A percentile compares a stretch with the other conserved stretches of the same genome.
Conservation (phyloP, 768 basidiomycete species). For the Cystofilobasidium bisporidii region DNA sequence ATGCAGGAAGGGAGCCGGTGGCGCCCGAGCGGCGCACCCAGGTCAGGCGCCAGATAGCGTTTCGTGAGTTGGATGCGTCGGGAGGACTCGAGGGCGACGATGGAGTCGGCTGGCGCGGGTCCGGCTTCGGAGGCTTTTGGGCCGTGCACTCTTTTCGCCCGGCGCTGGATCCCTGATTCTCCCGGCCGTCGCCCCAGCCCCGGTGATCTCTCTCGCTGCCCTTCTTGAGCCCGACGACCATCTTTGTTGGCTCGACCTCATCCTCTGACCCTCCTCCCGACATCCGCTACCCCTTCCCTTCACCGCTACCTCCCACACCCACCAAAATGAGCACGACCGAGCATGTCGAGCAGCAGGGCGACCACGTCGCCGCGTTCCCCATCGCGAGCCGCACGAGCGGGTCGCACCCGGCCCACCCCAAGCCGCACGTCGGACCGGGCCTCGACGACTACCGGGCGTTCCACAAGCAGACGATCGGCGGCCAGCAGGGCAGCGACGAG, state of each 20-base stretch:
- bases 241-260: neutral
- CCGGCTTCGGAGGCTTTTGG: too few species aligned
- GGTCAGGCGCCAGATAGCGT: too few species aligned
- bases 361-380: constrained; percentile 49
- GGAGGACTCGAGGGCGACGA: too few species aligned
- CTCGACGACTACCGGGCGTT: constrained; percentile 60
- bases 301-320: neutral
- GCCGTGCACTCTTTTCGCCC: too few species aligned
- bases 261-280: neutral
- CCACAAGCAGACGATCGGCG: constrained; percentile 63
- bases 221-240: too few species aligned
- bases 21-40: too few species aligned
- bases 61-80: too few species aligned
- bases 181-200: too few species aligned
- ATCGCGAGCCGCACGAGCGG: constrained; percentile 62
- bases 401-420: constrained; percentile 47
- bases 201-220: too few species aligned
- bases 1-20: too few species aligned
- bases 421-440: constrained; percentile 69
- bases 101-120: too few species aligned
- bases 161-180: too few species aligned
- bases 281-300: neutral
- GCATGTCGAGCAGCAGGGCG: constrained; percentile 33
- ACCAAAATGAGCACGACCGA: neutral
- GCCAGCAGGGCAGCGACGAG: constrained; percentile 53